Evolutionary conservation across 192 early-diverging fungal species (phyloP).

Genomic region (Entomortierella parvispora): DNA sequence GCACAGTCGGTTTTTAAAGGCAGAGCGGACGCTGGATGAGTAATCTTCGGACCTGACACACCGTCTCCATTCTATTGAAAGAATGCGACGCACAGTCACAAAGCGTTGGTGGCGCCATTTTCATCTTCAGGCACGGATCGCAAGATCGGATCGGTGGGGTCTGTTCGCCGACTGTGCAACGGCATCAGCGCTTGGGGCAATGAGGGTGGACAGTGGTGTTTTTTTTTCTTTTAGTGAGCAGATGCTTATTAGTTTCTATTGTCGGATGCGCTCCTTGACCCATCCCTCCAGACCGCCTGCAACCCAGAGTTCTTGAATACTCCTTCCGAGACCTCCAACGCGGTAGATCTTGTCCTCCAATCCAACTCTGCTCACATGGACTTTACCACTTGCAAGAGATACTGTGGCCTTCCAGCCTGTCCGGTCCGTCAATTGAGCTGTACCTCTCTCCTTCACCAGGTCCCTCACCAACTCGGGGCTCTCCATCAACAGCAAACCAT

Average conservation of each 20-base stretch:
- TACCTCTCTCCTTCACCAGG: constrained; percentile 64
- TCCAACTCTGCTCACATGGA: constrained; percentile 55
- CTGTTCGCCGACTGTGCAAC: too few relatives aligned
- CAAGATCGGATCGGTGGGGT: too few relatives aligned
- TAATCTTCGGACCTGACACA: too few relatives aligned
- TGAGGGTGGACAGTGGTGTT: too few relatives aligned
- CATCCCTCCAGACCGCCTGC: constrained; percentile 95
- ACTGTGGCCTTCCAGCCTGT: constrained; percentile 80
- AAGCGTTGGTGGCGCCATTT: neutral
- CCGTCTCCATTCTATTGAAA: too few relatives aligned
- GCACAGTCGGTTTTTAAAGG: too few relatives aligned
- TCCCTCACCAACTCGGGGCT: constrained; percentile 82
- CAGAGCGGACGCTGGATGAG: too few relatives aligned
- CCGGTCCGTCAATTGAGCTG: constrained; percentile 69
- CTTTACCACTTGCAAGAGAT: constrained; percentile 75
- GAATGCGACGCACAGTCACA: too few relatives aligned
- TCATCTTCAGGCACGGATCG: too few relatives aligned
- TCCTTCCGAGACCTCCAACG: constrained; percentile 80
- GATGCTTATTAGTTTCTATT: too few relatives aligned
- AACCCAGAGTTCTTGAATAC: constrained; percentile 97
- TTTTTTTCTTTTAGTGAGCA: too few relatives aligned
- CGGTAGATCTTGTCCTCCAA: constrained; percentile 54
- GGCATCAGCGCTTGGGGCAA: too few relatives aligned
- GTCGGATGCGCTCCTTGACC: constrained; percentile 76
- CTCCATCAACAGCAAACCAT: constrained; percentile 93